phyloP scores from a whole-genome alignment of 208 protist genomes.

The Angomonas ambiguus region DNA sequence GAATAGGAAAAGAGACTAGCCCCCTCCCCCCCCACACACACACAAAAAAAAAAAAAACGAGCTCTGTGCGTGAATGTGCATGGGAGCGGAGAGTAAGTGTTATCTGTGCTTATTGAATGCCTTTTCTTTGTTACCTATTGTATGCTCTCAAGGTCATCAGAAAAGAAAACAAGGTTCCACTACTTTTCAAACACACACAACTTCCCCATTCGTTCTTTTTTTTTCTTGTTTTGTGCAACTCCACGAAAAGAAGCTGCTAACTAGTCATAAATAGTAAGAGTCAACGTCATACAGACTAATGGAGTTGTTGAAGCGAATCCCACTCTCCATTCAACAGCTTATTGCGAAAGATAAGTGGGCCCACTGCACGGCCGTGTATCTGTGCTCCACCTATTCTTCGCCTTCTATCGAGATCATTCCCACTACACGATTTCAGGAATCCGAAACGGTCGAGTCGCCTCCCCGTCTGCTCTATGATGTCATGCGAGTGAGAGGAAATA shows the following conservation, averaged over 20 bases:
- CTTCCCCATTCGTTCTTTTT: conserved; percentile 15
- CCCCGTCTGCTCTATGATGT: conserved; percentile 64
- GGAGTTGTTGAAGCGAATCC: background rate
- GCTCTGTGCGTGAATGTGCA: no score
- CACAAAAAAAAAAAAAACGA: no score
- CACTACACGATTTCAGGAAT: background rate
- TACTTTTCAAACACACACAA: no score
- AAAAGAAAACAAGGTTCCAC: conserved; percentile 8
- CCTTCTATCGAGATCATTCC: background rate
- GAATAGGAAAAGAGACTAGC: no score
- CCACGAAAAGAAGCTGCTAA: background rate
- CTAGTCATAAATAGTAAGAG: background rate
- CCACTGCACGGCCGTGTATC: background rate
- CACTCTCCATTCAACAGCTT: background rate
- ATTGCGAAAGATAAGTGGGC: background rate
- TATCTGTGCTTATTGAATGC: background rate
- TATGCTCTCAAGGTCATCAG: background rate
- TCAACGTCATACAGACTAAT: background rate
- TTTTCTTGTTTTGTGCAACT: conserved; percentile 15
- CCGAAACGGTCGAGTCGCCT: background rate
- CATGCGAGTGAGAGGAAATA: conserved; percentile 39
- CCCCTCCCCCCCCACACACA: no score
- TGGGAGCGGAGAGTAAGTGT: no score
- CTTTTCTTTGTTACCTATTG: conserved; percentile 1
- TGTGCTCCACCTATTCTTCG: background rate